Conservation (phyloP, 78 protist genomes). For the Isochrysis galbana region DNA sequence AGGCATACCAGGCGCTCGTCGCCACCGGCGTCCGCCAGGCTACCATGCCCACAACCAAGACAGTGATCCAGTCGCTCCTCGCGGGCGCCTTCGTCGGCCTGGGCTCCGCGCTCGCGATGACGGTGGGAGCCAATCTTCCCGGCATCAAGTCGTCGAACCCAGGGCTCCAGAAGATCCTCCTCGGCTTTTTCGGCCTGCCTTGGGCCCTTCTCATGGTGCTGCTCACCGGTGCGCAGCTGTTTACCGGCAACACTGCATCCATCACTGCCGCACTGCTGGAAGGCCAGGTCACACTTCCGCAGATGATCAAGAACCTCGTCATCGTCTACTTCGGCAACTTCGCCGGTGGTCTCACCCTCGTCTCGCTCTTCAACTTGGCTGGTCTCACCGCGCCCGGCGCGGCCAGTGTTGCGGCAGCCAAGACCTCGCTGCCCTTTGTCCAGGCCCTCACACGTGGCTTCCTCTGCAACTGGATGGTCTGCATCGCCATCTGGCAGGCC, state of each 20-base stretch:
- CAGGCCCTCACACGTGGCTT: too few relatives aligned
- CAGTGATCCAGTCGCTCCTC: not conserved
- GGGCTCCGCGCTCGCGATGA: not conserved
- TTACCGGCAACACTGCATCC: slow-evolving; percentile 17
- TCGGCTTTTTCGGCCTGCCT: slow-evolving; percentile 13
- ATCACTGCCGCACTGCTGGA: not conserved
- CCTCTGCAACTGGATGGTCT: slow-evolving; percentile 43
- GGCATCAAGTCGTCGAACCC: not conserved
- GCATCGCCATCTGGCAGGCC: not conserved
- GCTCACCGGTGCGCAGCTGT: not conserved
- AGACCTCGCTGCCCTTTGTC: too few relatives aligned
- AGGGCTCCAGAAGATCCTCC: not conserved
- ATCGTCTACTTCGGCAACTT: not conserved
- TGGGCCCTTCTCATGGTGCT: not conserved
- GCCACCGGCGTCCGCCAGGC: not conserved
- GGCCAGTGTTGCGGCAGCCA: too few relatives aligned
- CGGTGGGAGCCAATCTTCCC: not conserved
- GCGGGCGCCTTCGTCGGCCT: not conserved
- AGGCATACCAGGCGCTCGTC: not conserved
- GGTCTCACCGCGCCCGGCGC: too few relatives aligned
- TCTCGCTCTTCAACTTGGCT: not conserved
- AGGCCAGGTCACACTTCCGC: not conserved
- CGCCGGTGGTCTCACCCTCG: too few relatives aligned
- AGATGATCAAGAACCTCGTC: not conserved
- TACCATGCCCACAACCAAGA: not conserved